phyloP scores from a whole-genome alignment of 192 early-diverging fungal genomes.

The Geosiphon pyriformis region DNA sequence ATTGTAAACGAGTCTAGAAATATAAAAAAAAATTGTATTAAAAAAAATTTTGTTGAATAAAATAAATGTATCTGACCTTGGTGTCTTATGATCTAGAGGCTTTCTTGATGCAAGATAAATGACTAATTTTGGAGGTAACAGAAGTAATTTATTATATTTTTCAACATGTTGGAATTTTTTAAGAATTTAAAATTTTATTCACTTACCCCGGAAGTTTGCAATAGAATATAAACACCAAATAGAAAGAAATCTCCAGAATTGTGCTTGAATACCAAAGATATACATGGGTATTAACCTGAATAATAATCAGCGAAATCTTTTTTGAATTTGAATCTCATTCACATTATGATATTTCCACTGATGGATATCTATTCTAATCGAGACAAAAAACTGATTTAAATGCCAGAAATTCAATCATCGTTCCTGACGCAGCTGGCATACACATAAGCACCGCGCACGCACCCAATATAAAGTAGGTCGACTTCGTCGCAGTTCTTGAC shows the following conservation, averaged over 20 bases:
- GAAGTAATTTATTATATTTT: neutral
- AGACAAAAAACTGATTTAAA: neutral
- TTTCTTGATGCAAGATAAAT: slow-evolving; percentile 51
- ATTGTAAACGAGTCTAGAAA: slow-evolving; percentile 49
- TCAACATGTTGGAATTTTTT: neutral
- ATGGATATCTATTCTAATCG: neutral
- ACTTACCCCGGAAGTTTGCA: slow-evolving; percentile 9
- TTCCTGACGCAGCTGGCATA: too few relatives aligned
- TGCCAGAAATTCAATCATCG: neutral
- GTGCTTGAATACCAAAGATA: slow-evolving; percentile 7
- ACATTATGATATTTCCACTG: too few relatives aligned
- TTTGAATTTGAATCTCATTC: too few relatives aligned
- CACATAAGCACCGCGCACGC: too few relatives aligned
- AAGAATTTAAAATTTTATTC: neutral
- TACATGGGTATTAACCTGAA: slow-evolving; percentile 24
- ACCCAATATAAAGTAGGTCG: too few relatives aligned
- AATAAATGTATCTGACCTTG: slow-evolving; percentile 30
- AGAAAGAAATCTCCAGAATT: slow-evolving; percentile 21
- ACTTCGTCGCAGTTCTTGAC: too few relatives aligned
- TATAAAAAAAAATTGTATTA: slow-evolving; percentile 6
- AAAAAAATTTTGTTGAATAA: neutral
- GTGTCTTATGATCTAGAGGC: slow-evolving; percentile 54
- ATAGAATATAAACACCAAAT: slow-evolving; percentile 23
- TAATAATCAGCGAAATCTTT: too few relatives aligned
- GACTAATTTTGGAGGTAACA: slow-evolving; percentile 25